Conservation (phyloP, 495 filamentous ascomycete genomes). For the Aspergillus cristatus region DNA sequence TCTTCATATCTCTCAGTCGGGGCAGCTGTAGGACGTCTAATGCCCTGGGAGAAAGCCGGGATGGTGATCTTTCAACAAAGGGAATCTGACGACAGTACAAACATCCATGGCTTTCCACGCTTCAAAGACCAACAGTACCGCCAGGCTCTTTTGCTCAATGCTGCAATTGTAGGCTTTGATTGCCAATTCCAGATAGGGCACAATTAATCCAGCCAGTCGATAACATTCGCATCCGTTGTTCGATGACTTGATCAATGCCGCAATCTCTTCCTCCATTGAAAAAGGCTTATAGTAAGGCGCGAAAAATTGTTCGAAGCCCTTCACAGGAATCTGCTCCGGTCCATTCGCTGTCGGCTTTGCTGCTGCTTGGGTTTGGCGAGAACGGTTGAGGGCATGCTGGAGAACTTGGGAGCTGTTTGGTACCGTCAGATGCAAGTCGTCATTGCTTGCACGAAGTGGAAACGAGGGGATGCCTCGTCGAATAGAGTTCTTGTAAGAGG, state of each 20-base stretch:
- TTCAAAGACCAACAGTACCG: conserved; percentile 48
- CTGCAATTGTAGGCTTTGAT: conserved; percentile 33
- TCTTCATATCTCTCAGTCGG: conserved; percentile 29
- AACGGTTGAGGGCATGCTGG: too few relatives aligned
- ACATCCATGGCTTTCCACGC: conserved; percentile 52
- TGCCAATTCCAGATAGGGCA: too few relatives aligned
- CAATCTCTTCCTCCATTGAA: conserved; percentile 5
- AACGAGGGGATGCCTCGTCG: conserved; percentile 10
- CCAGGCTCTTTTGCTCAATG: conserved; percentile 40
- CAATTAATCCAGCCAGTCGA: too few relatives aligned
- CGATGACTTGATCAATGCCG: conserved; percentile 19
- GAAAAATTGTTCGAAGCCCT: too few relatives aligned
- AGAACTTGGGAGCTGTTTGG: too few relatives aligned
- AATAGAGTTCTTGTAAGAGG: conserved; percentile 22
- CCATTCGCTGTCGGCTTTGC: too few relatives aligned
- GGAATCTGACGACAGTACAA: conserved; percentile 26
- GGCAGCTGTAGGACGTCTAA: conserved; percentile 43
- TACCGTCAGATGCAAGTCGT: too few relatives aligned
- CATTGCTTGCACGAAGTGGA: too few relatives aligned
- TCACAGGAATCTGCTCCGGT: too few relatives aligned
- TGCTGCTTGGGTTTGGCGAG: too few relatives aligned
- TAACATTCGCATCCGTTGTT: conserved; percentile 19
- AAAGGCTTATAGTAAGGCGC: too few relatives aligned
- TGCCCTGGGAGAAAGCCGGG: conserved; percentile 38
- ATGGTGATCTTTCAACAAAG: conserved; percentile 42